Evolutionary conservation across 2,329 filamentous ascomycete species (phyloP), one percentile per base, ranked within the genome.

Genomic region (Tympanopsis confertula): DNA sequence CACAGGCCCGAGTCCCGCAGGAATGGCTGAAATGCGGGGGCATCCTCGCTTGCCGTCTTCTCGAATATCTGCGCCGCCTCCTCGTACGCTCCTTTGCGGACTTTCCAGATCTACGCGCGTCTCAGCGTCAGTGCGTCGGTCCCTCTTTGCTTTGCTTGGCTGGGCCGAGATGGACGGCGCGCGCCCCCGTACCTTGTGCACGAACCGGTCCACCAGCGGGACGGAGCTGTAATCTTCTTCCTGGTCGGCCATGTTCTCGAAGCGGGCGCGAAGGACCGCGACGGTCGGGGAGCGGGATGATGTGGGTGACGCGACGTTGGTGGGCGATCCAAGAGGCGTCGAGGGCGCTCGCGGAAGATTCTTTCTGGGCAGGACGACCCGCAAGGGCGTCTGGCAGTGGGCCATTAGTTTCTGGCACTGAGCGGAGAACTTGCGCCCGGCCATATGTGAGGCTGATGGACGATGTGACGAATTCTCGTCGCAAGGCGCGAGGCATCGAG

Each of bases 71-170:
- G 88, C 29, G 82, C 76, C 17, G 86, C 88, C 47, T 91, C 86
- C 68, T 96, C 91, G 56, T 96, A 98, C 38, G 80, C 91, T 53
- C 78, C 78, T 64, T 98, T 98, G 53, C 91, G 77, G 30, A 94
- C 88, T 71, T 98, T 98, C 91, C 91, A 98, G 53, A 84, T 76
- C 82, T 84, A 50, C 19, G 36, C 15, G 18, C 15, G 15, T 24
- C 20, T 32, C 17, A 17, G 26, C 3, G 28, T 37, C 13, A 35
- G 24, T 47, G 36, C 43, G 42, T 18, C 41, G 13, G 19, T 22
- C 35, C 26, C 24, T 17, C 13, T 28, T 30, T 35, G 28, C 20
- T 22, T 29, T 19, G 28, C 30, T 36, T 30, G 19, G 35, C 18
- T 19, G 28, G 22, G 24, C 19, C n/a, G 19, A 22, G 28, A 19